A percentile compares a stretch with the other conserved stretches of the same genome.
These are phyloP conservation scores for Rhynchospora pubera DNA, from an alignment of 176 grass and related monocot genomes.

Conservation along the genomic window DNA sequence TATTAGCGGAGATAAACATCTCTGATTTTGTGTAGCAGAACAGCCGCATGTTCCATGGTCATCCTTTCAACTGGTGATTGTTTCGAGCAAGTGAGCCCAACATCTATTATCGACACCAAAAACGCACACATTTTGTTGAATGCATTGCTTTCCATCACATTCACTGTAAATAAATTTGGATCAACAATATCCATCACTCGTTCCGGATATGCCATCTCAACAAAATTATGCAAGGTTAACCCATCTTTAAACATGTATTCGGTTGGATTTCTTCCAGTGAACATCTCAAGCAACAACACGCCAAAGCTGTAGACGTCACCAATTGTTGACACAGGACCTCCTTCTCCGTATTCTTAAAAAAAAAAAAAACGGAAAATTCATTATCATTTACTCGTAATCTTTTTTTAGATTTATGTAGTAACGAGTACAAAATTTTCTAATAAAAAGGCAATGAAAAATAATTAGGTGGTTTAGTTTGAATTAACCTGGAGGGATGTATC, in stretches of 20 bases:
- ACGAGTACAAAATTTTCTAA: background rate
- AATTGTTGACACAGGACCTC: background rate
- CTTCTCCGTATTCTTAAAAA: background rate
- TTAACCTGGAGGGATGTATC: too few relatives aligned
- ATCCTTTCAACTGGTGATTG: background rate
- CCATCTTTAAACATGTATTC: conserved; percentile 1
- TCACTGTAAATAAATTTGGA: background rate
- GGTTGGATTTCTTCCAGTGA: background rate
- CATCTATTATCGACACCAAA: background rate
- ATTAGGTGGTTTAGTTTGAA: too few relatives aligned
- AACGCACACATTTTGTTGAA: background rate
- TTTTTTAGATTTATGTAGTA: too few relatives aligned
- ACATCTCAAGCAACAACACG: background rate
- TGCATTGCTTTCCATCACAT: background rate
- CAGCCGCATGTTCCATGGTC: background rate
- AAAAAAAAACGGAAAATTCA: too few relatives aligned
- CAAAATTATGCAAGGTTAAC: background rate
- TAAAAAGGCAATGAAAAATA: too few relatives aligned
- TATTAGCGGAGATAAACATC: background rate
- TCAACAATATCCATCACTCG: background rate
- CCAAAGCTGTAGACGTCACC: conserved; percentile 10
- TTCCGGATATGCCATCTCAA: background rate
- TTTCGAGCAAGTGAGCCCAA: conserved; percentile 1
- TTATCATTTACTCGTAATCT: too few relatives aligned
- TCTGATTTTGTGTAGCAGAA: background rate